Evolutionary conservation across 192 early-diverging fungal genomes (phyloP), one percentile per base, ranked within the genome.

Genomic region (Linnemannia elongata): DNA sequence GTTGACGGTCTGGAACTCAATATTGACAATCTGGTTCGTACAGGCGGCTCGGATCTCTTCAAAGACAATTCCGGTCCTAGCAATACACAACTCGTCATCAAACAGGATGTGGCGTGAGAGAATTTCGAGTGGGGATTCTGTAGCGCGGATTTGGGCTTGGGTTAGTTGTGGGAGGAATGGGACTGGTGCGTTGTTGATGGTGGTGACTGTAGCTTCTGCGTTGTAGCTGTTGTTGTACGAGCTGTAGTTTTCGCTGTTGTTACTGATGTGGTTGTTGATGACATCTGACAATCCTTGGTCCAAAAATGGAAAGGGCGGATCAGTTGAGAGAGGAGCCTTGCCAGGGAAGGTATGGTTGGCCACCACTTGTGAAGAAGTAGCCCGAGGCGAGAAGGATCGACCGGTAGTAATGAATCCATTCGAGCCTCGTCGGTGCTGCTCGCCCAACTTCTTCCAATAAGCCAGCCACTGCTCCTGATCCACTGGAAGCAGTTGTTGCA

Each of bases 11-110:
- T 75, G 44, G 54, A 85, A 85, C 73, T 85, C 82, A 0, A 85
- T 74, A 22, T 30, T 36, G 18, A 76, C 74, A 63, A 79, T 79
- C 2, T 74, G 72, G 27, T 85, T 85, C 12, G 10, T 39, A 45
- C 82, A 85, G 1, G 74, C n/a, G 0, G 52, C 24, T 17, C 36
- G 77, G n/a, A 85, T 42, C 7, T 66, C 66, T 33, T 52, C n/a
- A 30, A 85, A 85, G 12, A 66, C 73, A 38, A 85, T 79, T 13
- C 66, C 72, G 0, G 76, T 79, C 0, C 77, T 66, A 0, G 72
- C 73, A 20, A 85, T 45, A 49, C 82, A 85, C 17, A 75, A 27
- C 54, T 85, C 82, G 35, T 85, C 82, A 1, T 85, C 78, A 75
- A 85, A 85, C 10, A 47, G 36, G 7, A 79, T 79, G 42, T 79